These are phyloP conservation scores for Brettanomyces nanus DNA, from an alignment of 805 yeast species.

Conservation along the genomic window DNA sequence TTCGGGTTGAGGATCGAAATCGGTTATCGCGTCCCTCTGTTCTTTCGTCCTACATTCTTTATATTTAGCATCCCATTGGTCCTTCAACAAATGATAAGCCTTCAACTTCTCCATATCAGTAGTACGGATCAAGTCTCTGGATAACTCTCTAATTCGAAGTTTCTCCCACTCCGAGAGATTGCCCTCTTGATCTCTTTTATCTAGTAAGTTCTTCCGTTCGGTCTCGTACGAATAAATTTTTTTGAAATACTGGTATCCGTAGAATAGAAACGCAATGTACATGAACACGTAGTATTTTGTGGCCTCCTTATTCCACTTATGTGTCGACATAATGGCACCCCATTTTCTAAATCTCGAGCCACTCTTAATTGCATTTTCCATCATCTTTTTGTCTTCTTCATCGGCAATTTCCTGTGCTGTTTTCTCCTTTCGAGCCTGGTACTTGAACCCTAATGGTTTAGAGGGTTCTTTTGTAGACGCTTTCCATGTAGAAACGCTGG, in stretches of 20 bases:
- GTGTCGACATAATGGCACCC: constrained; percentile 47
- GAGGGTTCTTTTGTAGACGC: constrained; percentile 5
- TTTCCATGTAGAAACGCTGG: no score
- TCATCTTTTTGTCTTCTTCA: constrained; percentile 21
- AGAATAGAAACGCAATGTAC: constrained; percentile 45
- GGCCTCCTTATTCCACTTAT: constrained; percentile 51
- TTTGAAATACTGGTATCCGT: constrained; percentile 59
- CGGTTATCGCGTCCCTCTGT: constrained; percentile 12
- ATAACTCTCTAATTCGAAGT: constrained; percentile 51
- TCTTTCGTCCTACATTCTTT: constrained; percentile 11
- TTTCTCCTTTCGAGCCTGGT: constrained; percentile 20
- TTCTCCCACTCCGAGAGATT: constrained; percentile 54
- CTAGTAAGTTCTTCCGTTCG: constrained; percentile 35
- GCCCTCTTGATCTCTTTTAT: constrained; percentile 26
- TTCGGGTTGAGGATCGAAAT: constrained; percentile 28
- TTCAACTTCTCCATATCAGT: constrained; percentile 53
- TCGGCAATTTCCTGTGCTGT: constrained; percentile 23
- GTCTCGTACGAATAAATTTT: constrained; percentile 59
- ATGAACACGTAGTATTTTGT: constrained; percentile 57
- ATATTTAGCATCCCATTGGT: constrained; percentile 19
- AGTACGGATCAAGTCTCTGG: constrained; percentile 51
- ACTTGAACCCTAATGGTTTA: constrained; percentile 20
- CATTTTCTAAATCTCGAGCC: constrained; percentile 32
- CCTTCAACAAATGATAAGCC: constrained; percentile 48
- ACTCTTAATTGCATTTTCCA: constrained; percentile 26